Evolutionary conservation across 2,329 filamentous ascomycete genomes (phyloP), one percentile per base, ranked within the genome.

Genomic region (Arachnomyces sp.): DNA sequence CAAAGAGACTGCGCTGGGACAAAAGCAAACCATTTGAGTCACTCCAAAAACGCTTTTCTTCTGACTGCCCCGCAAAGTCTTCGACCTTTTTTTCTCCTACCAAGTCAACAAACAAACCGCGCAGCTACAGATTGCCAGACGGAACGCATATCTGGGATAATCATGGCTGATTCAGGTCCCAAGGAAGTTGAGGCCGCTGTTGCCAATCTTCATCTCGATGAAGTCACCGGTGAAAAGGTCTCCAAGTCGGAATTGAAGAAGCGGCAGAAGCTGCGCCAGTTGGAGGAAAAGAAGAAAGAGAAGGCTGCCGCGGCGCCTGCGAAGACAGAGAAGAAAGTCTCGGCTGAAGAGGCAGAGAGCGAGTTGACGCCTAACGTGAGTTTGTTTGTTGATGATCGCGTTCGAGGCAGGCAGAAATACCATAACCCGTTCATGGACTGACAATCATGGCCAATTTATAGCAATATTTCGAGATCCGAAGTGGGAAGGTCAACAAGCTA

Each of bases 401-500:
- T n/a, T 25, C 21, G 9, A 25, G 21, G 9, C 21, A 5, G 21
- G 31, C 36, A 31, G 28, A 38, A 42, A 28, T 15, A 16, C 9
- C 28, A 13, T 11, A n/a, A n/a, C n/a, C n/a, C n/a, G n/a, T n/a
- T n/a, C n/a, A n/a, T 14, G 31, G 29, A 38, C 44, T 54, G 39
- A 53, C 34, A 30, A n/a, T 28, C 28, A n/a, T 35, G 29, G 12
- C 45, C 49, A 29, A 16, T 34, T 39, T 42, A 11, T 55, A 84
- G 78, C 82, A 86, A 82, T 98, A 96, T 73, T 95, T 95, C 62
- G 92, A 98, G 71, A 93, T 96, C 61, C 85, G 92, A 48, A 93
- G 84, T 57, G 79, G 86, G 52, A 77, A 76, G 51, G 80, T 95
- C 71, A 82, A 84, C 65, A 82, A 83, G 55, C 75, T 90, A 48